phyloP scores from a whole-genome alignment of 2,329 filamentous ascomycete species.

The Alternaria brassicae region DNA sequence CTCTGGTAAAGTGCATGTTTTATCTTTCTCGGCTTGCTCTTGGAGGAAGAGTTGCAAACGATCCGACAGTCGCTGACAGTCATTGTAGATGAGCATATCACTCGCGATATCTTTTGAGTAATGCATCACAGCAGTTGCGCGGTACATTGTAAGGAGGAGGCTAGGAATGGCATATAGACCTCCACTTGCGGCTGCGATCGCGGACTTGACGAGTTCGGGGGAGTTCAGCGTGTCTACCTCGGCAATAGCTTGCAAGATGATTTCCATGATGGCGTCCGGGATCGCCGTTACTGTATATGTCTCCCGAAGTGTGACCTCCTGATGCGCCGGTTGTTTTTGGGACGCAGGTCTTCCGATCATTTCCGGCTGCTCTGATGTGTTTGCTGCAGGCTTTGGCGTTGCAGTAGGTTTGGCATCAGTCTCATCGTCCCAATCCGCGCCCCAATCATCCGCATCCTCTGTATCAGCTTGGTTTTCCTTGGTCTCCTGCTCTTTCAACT shows the following conservation, averaged over 20 bases:
- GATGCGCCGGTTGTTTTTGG: conserved; percentile 42
- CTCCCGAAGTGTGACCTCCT: conserved; percentile 81
- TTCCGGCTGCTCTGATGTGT: conserved; percentile 40
- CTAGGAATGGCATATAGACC: conserved; percentile 76
- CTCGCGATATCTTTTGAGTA: conserved; percentile 68
- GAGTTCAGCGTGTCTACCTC: conserved; percentile 63
- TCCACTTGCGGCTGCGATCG: conserved; percentile 71
- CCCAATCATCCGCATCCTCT: conserved; percentile 73
- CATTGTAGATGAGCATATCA: conserved; percentile 71
- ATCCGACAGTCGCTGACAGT: conserved; percentile 65
- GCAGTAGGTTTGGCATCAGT: conserved; percentile 31
- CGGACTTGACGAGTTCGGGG: conserved; percentile 54
- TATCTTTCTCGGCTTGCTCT: conserved; percentile 51
- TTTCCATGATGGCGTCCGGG: conserved; percentile 76
- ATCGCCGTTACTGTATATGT: conserved; percentile 88
- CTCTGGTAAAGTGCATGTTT: conserved; percentile 37
- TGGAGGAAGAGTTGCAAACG: conserved; percentile 59
- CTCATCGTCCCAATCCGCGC: conserved; percentile 74
- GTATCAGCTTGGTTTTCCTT: conserved; percentile 49
- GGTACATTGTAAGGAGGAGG: conserved; percentile 77
- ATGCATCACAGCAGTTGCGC: conserved; percentile 76
- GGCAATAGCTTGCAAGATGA: conserved; percentile 63
- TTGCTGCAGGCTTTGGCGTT: conserved; percentile 17
- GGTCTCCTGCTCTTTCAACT: conserved; percentile 28
- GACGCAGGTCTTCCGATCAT: conserved; percentile 40